Conservation (phyloP, 2,329 filamentous ascomycete species). For the Sporothrix humicola region DNA sequence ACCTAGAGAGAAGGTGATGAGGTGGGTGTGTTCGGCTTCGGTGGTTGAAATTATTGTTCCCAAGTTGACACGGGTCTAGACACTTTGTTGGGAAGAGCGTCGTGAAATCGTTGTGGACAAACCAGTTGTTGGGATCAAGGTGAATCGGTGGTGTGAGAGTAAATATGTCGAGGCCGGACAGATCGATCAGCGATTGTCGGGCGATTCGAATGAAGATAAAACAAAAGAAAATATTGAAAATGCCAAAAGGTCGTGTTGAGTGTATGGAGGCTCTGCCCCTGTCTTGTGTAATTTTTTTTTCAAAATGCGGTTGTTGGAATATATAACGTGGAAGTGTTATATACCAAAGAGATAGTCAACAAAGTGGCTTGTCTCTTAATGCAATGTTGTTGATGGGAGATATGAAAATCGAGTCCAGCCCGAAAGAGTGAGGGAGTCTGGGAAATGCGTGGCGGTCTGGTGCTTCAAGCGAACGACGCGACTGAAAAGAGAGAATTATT, state of each 20-base stretch:
- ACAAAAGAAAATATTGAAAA: slow-evolving; percentile 20
- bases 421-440: slow-evolving; percentile 39
- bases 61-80: slow-evolving; percentile 24
- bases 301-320: slow-evolving; percentile 5
- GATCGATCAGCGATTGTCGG: slow-evolving; percentile 33
- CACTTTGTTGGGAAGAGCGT: not conserved
- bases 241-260: slow-evolving; percentile 5
- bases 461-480: slow-evolving; percentile 43
- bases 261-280: slow-evolving; percentile 39
- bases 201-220: not conserved
- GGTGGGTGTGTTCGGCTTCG: slow-evolving; percentile 4
- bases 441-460: slow-evolving; percentile 35
- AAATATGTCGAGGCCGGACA: not conserved
- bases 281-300: slow-evolving; percentile 22
- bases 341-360: slow-evolving; percentile 16
- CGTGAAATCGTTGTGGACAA: slow-evolving; percentile 34
- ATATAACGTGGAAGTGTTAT: slow-evolving; percentile 27
- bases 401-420: slow-evolving; percentile 45
- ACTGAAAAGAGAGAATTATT: slow-evolving; percentile 29
- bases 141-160: slow-evolving; percentile 5
- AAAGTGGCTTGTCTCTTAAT: not conserved
- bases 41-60: slow-evolving; percentile 1
- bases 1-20: slow-evolving; percentile 12
- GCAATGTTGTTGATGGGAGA: slow-evolving; percentile 15
- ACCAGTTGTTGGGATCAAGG: slow-evolving; percentile 32